Base-by-base conservation (phyloP, 2,329 filamentous ascomycete genomes). In the Chaetomium sp. region DNA sequence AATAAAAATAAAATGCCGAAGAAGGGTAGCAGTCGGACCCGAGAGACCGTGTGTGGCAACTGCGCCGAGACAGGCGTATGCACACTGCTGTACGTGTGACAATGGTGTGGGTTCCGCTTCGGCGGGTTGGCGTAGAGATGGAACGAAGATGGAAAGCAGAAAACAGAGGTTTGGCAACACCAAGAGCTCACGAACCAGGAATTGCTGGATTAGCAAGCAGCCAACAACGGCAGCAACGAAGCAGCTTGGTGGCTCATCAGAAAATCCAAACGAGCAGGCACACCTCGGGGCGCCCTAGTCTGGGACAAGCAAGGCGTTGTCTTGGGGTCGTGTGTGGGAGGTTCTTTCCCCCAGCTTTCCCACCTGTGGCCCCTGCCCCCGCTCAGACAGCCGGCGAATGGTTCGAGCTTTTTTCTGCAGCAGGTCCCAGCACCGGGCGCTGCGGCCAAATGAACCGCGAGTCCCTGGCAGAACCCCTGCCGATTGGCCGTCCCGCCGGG, bases 251-350 rank as follows among this genome's bases (percentile, higher is more conserved):
- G 19, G 19, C 19, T 27, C 19, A 27, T 27, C 19, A 27, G 19
- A 27, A 27, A 27, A 27, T 27, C 19, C 19, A 27, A 27, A 27
- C 19, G 19, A 27, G 19, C 19, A 27, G 19, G 19, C 19, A 27
- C 19, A 27, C 19, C 19, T 27, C 40, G 14, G 11, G 37, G 8
- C 14, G 14, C 40, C 6, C 57, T 55, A 53, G 52, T 49, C 52
- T 59, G 42, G 37, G 54, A 49, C 47, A 35, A 59, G 57, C 34
- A 48, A 55, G 46, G 54, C 52, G n/a, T 44, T 41, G 54, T 54
- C 57, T 54, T 59, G 46, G 40, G 12, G 8, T 27, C 19, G 19
- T 40, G 37, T 43, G 33, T 36, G 14, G 14, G 14, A 43, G 41
- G 41, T 14, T 14, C 10, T 14, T 43, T 14, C n/a, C n/a, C 41